A percentile compares a stretch with the other conserved stretches of the same genome.
phyloP scores from a whole-genome alignment of 208 protist species.

The Balamuthia mandrillaris region DNA sequence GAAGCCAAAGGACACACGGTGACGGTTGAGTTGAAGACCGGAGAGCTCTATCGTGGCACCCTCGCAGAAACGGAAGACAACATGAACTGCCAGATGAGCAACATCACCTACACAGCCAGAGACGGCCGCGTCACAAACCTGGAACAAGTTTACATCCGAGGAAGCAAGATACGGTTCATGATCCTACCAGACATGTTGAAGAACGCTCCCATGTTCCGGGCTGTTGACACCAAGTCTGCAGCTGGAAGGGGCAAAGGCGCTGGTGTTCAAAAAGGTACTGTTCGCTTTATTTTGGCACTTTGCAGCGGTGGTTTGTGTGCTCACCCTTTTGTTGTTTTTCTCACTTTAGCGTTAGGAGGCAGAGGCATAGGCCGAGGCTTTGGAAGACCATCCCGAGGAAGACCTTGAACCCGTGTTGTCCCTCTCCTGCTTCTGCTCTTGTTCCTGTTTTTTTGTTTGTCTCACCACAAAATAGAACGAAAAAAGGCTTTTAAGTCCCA shows the following conservation, averaged over 20 bases:
- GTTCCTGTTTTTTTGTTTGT: no score
- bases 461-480: neutral
- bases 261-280: constrained; percentile 30
- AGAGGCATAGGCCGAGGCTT: neutral
- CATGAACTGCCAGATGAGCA: constrained; percentile 77
- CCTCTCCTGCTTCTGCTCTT: no score
- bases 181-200: constrained; percentile 85
- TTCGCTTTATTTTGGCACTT: neutral
- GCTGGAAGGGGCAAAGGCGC: constrained; percentile 29
- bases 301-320: neutral
- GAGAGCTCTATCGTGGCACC: constrained; percentile 80
- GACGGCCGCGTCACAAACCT: constrained; percentile 72
- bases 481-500: neutral
- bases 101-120: constrained; percentile 72
- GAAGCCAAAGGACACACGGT: constrained; percentile 80
- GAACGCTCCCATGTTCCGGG: constrained; percentile 85
- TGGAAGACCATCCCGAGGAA: neutral
- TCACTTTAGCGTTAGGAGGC: neutral
- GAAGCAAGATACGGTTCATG: constrained; percentile 82
- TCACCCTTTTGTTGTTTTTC: neutral
- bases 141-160: constrained; percentile 78
- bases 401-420: no score
- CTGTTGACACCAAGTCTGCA: constrained; percentile 53
- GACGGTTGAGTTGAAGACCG: constrained; percentile 76
- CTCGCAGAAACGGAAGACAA: constrained; percentile 81